A percentile compares a stretch with the other conserved stretches of the same genome.
Evolutionary conservation across 495 filamentous ascomycete genomes (phyloP).

Genomic region (Physcia stellaris): DNA sequence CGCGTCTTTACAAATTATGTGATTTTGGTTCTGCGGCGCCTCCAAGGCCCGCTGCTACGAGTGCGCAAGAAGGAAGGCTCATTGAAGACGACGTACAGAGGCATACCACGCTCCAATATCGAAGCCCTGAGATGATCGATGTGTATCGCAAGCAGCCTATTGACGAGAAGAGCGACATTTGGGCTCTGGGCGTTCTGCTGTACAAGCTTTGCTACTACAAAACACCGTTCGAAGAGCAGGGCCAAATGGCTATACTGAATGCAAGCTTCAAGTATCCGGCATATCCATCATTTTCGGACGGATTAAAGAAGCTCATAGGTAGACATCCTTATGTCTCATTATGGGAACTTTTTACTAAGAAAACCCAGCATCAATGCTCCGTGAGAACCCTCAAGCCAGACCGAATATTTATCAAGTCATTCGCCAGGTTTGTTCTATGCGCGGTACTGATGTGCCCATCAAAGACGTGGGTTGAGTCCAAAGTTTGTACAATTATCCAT

Average conservation of each 20-base stretch:
- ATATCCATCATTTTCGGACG: slow-evolving; percentile 80
- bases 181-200: slow-evolving; percentile 87
- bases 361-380: slow-evolving; percentile 70
- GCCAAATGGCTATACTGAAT: slow-evolving; percentile 95
- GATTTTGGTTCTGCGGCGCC: slow-evolving; percentile 91
- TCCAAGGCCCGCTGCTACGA: slow-evolving; percentile 71
- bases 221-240: slow-evolving; percentile 94
- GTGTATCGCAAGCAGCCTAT: slow-evolving; percentile 94
- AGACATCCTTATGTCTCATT: slow-evolving; percentile 22
- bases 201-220: slow-evolving; percentile 99
- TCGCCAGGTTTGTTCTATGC: slow-evolving; percentile 73
- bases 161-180: slow-evolving; percentile 98
- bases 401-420: slow-evolving; percentile 93
- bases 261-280: slow-evolving; percentile 86
- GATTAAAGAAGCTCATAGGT: slow-evolving; percentile 85
- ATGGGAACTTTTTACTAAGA: slow-evolving; percentile 5
- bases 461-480: slow-evolving; percentile 67
- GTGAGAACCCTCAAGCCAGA: slow-evolving; percentile 64
- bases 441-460: slow-evolving; percentile 76
- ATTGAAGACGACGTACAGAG: slow-evolving; percentile 96
- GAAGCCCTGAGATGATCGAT: slow-evolving; percentile 97
- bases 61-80: slow-evolving; percentile 70
- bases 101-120: slow-evolving; percentile 92
- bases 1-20: slow-evolving; percentile 77
- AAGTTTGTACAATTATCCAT: slow-evolving; percentile 11